Evolutionary conservation across 768 basidiomycete species (phyloP).

Genomic region (Pisolithus orientalis): DNA sequence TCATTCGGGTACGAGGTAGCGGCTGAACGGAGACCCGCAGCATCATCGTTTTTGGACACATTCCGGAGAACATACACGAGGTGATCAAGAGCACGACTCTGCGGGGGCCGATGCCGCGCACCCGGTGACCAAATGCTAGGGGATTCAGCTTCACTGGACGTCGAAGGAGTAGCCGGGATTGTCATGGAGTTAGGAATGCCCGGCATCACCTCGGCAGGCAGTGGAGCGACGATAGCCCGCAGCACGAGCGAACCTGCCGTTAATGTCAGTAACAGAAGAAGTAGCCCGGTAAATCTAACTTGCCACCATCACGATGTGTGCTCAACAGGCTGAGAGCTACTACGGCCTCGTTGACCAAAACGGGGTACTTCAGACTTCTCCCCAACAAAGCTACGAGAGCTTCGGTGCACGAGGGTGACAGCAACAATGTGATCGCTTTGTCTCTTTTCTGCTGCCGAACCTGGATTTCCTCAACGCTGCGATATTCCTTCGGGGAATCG

Average conservation of each 20-base stretch:
- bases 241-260: constrained; percentile 55
- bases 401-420: constrained; percentile 48
- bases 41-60: constrained; percentile 12
- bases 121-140: constrained; percentile 40
- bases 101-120: constrained; percentile 33
- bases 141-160: constrained; percentile 40
- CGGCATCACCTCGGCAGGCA: constrained; percentile 36
- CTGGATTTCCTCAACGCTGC: constrained; percentile 27
- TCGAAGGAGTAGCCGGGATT: constrained; percentile 34
- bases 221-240: constrained; percentile 47
- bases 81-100: constrained; percentile 61
- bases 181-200: constrained; percentile 26
- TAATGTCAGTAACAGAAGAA: constrained; percentile 1
- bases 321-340: constrained; percentile 77
- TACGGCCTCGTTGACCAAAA: constrained; percentile 85
- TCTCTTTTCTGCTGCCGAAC: constrained; percentile 45
- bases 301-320: constrained; percentile 60
- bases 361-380: constrained; percentile 72
- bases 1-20: constrained; percentile 57
- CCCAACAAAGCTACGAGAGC: constrained; percentile 68
- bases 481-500: constrained; percentile 30
- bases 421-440: constrained; percentile 46
- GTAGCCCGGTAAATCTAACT: constrained; percentile 16
- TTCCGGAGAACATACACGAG: constrained; percentile 58
- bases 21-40: constrained; percentile 34